Percentiles rank a stretch among this genome's conserved stretches.
These are phyloP conservation scores for Lotus japonicus DNA, from an alignment of 306 rosid species.

Conservation along the genomic window DNA sequence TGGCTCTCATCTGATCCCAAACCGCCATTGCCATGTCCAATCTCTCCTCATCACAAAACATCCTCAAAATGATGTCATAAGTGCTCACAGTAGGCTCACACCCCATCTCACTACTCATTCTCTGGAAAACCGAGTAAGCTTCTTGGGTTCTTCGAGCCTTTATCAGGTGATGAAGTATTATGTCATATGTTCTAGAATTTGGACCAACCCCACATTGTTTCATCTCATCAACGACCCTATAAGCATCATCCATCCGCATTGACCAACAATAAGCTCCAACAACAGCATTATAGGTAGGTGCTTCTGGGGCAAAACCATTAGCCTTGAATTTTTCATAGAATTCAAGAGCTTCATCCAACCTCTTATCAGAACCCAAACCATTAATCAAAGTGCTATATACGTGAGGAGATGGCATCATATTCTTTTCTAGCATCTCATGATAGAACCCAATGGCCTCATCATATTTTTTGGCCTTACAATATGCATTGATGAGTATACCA, in stretches of 20 bases:
- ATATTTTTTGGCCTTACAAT: constrained; percentile 54
- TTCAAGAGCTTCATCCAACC: constrained; percentile 63
- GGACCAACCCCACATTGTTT: constrained; percentile 56
- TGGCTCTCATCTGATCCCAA: constrained; percentile 70
- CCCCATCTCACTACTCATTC: constrained; percentile 43
- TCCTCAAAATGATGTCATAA: constrained; percentile 64
- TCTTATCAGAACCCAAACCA: constrained; percentile 70
- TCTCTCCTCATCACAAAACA: constrained; percentile 61
- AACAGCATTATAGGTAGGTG: constrained; percentile 77
- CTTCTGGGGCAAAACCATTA: constrained; percentile 49
- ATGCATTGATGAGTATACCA: constrained; percentile 67
- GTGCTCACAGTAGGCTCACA: constrained; percentile 74
- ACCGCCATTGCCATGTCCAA: constrained; percentile 55
- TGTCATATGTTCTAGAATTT: constrained; percentile 67
- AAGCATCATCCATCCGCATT: constrained; percentile 46
- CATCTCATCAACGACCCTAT: constrained; percentile 54
- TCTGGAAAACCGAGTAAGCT: constrained; percentile 55
- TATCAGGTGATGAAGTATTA: constrained; percentile 61
- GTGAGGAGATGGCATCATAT: constrained; percentile 60
- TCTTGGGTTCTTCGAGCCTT: constrained; percentile 50
- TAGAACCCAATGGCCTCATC: constrained; percentile 59
- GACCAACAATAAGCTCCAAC: constrained; percentile 85
- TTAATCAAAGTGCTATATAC: constrained; percentile 70
- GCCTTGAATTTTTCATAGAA: constrained; percentile 49
- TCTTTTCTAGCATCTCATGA: constrained; percentile 48